phyloP scores from a whole-genome alignment of 2,329 filamentous ascomycete species.

The Trematosphaeria pertusa region DNA sequence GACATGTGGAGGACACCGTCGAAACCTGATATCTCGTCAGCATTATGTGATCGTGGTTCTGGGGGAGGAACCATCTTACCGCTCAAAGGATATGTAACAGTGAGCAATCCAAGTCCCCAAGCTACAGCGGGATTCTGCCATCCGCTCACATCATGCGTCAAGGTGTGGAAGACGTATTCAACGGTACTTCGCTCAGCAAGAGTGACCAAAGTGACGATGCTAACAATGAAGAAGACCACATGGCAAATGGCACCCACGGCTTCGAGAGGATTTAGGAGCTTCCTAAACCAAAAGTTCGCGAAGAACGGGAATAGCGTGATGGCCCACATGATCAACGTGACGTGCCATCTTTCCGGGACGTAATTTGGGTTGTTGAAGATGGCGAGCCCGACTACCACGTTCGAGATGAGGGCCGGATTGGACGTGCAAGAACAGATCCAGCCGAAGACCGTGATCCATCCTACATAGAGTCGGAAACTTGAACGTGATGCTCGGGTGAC shows the following conservation, averaged over 20 bases:
- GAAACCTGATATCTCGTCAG: conserved; percentile 44
- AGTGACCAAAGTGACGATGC: conserved; percentile 54
- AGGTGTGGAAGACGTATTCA: conserved; percentile 53
- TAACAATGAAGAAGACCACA: conserved; percentile 57
- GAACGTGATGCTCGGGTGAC: conserved; percentile 26
- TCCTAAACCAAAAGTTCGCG: conserved; percentile 54
- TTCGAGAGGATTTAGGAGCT: conserved; percentile 54
- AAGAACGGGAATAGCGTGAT: conserved; percentile 46
- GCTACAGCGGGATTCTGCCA: conserved; percentile 54
- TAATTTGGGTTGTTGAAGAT: conserved; percentile 47
- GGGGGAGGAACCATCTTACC: conserved; percentile 12
- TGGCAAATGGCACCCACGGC: conserved; percentile 54
- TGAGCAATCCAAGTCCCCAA: conserved; percentile 47
- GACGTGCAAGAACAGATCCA: conserved; percentile 43
- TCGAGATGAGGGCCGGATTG: conserved; percentile 34
- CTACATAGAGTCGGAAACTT: conserved; percentile 43
- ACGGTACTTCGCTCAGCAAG: conserved; percentile 49
- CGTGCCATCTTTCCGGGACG: conserved; percentile 50
- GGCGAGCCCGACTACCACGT: conserved; percentile 25
- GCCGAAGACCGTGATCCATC: conserved; percentile 50
- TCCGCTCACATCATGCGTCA: conserved; percentile 51
- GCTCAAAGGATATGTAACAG: conserved; percentile 33
- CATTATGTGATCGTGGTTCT: not conserved
- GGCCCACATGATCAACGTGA: conserved; percentile 55
- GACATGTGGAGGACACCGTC: conserved; percentile 54